These are phyloP conservation scores for Linum tenue DNA, from an alignment of 345 rosid species.

Conservation along the genomic window DNA sequence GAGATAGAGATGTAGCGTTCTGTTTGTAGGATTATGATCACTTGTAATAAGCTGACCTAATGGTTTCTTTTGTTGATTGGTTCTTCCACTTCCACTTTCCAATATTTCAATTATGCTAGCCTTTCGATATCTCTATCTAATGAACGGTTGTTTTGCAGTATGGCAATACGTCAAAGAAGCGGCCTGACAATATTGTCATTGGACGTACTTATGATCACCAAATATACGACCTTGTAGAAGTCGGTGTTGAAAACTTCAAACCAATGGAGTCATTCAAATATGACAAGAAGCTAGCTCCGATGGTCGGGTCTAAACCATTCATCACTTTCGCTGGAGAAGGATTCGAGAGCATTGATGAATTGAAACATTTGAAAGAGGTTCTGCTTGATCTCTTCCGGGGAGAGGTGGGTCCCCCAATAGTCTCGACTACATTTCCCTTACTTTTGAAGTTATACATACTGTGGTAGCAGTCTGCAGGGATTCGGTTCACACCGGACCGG, in stretches of 20 bases:
- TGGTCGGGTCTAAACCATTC: constrained; percentile 74
- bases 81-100: no score
- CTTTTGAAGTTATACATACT: neutral
- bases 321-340: constrained; percentile 75
- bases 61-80: no score
- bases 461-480: neutral
- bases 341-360: constrained; percentile 65
- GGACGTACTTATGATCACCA: constrained; percentile 82
- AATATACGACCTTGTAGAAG: constrained; percentile 83
- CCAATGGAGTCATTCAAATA: constrained; percentile 48
- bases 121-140: no score
- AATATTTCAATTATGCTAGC: no score
- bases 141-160: constrained; percentile 34
- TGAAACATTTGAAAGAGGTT: constrained; percentile 84
- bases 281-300: constrained; percentile 76
- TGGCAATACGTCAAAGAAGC: constrained; percentile 86
- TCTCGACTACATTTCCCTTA: neutral
- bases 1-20: no score
- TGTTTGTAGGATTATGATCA: no score
- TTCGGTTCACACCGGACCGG: no score
- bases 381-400: constrained; percentile 74
- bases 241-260: constrained; percentile 82
- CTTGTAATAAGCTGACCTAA: no score
- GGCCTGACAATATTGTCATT: constrained; percentile 78
- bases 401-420: constrained; percentile 39